Percentiles rank a stretch among this genome's conserved stretches.
phyloP scores from a whole-genome alignment of 805 yeast species.

The Metschnikowia lunata region DNA sequence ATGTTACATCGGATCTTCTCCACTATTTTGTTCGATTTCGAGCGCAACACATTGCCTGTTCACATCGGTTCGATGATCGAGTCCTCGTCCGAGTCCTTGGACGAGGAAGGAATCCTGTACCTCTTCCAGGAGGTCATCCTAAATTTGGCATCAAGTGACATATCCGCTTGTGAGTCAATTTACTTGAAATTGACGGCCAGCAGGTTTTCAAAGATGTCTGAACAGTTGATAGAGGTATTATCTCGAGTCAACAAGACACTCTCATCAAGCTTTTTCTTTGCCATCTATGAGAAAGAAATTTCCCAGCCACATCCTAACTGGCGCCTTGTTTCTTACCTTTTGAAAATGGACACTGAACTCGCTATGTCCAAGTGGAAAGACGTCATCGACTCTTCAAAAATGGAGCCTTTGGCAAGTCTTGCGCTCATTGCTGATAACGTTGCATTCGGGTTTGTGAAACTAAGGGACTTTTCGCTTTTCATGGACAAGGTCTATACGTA shows the following conservation, averaged over 20 bases:
- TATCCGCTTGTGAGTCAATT: slow-evolving; percentile 43
- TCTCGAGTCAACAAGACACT: slow-evolving; percentile 49
- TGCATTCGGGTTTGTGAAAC: slow-evolving; percentile 46
- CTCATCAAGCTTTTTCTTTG: slow-evolving; percentile 47
- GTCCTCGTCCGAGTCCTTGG: slow-evolving; percentile 1
- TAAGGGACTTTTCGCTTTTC: slow-evolving; percentile 55
- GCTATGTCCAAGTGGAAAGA: slow-evolving; percentile 43
- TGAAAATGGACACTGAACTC: slow-evolving; percentile 54
- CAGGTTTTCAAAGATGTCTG: slow-evolving; percentile 36
- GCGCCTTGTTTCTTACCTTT: slow-evolving; percentile 43
- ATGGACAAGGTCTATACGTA: slow-evolving; percentile 41
- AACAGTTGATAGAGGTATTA: slow-evolving; percentile 44
- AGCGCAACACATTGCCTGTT: slow-evolving; percentile 2
- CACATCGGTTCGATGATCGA: slow-evolving; percentile 3
- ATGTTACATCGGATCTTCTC: slow-evolving; percentile 6
- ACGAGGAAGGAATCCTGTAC: slow-evolving; percentile 5
- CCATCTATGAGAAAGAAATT: slow-evolving; percentile 33
- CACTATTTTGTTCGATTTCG: slow-evolving; percentile 6
- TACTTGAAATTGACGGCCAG: slow-evolving; percentile 38
- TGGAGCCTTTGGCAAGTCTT: not conserved
- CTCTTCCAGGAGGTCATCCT: slow-evolving; percentile 27
- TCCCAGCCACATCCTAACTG: slow-evolving; percentile 29
- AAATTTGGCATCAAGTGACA: slow-evolving; percentile 29
- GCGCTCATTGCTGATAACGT: slow-evolving; percentile 26
- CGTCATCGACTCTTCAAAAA: slow-evolving; percentile 21